Evolutionary conservation across 108 stramenopile genomes (phyloP).

Genomic region (Chaetoceros tenuissimus): DNA sequence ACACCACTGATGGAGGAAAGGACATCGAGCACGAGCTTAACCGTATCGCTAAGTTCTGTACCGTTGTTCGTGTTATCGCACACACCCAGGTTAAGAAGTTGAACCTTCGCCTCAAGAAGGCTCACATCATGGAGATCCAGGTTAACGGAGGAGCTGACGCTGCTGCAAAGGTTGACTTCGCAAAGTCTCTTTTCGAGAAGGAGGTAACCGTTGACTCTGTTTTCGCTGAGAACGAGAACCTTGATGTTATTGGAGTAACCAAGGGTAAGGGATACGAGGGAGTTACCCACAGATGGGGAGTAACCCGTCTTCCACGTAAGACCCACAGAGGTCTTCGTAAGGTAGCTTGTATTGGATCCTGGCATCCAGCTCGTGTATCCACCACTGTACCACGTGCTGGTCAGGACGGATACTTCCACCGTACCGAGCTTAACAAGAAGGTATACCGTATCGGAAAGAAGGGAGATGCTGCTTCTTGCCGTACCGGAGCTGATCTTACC

Average conservation of each 20-base stretch:
- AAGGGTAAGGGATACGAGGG: slow-evolving; percentile 99
- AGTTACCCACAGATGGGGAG: slow-evolving; percentile 98
- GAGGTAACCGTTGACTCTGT: slow-evolving; percentile 91
- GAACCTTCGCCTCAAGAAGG: slow-evolving; percentile 97
- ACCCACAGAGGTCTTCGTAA: slow-evolving; percentile 99
- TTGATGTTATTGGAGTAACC: slow-evolving; percentile 96
- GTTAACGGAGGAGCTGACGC: slow-evolving; percentile 95
- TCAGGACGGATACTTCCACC: slow-evolving; percentile 99
- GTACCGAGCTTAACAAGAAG: slow-evolving; percentile 99
- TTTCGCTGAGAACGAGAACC: slow-evolving; percentile 93
- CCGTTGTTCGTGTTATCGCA: slow-evolving; percentile 97
- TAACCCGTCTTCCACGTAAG: slow-evolving; percentile 99
- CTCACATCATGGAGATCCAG: slow-evolving; percentile 99
- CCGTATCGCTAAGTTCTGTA: slow-evolving; percentile 97
- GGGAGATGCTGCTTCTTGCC: slow-evolving; percentile 88
- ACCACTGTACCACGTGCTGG: slow-evolving; percentile 97
- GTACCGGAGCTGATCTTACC: slow-evolving; percentile 97
- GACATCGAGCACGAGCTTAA: slow-evolving; percentile 94
- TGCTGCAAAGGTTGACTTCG: slow-evolving; percentile 98
- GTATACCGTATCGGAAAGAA: slow-evolving; percentile 98
- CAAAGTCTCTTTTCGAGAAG: slow-evolving; percentile 96
- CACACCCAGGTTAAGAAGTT: slow-evolving; percentile 98
- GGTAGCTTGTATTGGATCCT: slow-evolving; percentile 99
- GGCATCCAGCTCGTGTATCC: slow-evolving; percentile 99
- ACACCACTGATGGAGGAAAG: slow-evolving; percentile 81